Evolutionary conservation across 768 basidiomycete species (phyloP).

Genomic region (Exidia glandulosa): DNA sequence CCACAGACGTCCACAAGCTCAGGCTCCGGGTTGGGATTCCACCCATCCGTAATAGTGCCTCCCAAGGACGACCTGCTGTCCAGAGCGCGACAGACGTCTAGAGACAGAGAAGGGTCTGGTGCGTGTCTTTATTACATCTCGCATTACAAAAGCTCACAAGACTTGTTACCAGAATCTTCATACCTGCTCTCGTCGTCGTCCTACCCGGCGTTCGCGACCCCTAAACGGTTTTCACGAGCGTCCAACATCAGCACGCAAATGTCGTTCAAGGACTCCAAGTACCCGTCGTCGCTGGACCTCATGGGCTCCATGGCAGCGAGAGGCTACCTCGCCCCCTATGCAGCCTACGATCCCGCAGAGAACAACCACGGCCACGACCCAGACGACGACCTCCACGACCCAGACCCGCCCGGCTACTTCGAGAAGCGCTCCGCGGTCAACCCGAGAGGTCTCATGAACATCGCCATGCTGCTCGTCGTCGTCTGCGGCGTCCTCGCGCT

Average conservation of each 20-base stretch:
- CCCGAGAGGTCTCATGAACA: conserved; percentile 71
- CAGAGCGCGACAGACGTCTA: too few species aligned
- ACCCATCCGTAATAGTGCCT: too few species aligned
- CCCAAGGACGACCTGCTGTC: too few species aligned
- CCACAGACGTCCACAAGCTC: too few species aligned
- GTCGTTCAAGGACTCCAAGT: neutral
- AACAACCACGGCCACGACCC: conserved; percentile 33
- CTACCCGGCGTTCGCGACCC: neutral
- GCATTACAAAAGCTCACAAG: too few species aligned
- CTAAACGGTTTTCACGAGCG: neutral
- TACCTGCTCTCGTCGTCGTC: neutral
- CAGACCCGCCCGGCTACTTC: conserved; percentile 62
- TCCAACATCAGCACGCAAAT: neutral
- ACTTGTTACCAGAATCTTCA: neutral
- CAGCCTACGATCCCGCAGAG: neutral
- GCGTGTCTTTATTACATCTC: too few species aligned
- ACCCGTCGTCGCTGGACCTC: neutral
- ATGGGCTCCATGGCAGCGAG: neutral
- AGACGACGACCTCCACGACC: conserved; percentile 87
- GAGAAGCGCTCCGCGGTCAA: conserved; percentile 50
- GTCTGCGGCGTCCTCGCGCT: conserved; percentile 58
- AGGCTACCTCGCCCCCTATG: neutral
- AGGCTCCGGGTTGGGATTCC: too few species aligned
- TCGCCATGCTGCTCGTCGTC: conserved; percentile 59
- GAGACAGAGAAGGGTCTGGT: too few species aligned